Base-by-base conservation (phyloP, 106 monocot species). In the Dactylorhiza incarnata region DNA sequence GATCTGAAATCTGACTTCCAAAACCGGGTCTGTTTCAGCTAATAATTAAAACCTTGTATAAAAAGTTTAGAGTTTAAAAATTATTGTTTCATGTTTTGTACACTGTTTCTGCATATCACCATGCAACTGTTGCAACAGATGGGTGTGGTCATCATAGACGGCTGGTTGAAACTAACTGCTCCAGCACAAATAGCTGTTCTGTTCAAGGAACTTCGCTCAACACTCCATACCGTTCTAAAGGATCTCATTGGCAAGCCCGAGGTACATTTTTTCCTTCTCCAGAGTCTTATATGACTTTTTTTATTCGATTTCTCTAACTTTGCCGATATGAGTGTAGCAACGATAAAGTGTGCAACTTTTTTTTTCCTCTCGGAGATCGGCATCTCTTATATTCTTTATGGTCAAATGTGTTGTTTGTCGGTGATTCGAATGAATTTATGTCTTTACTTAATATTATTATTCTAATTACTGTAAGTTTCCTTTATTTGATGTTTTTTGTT, bases 121-220 rank as follows among this genome's bases (percentile, higher is more conserved):
- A 6, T 69, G 69, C 44, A 69, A 69, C 14, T 69, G 45, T 45
- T 44, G 65, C 50, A 80, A 15, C 75, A 99, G 99, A 78, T 75
- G 22, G 94, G 94, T 79, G 17, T 86, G 15, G 77, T 99, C 52
- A 71, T 84, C 37, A 81, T 99, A 85, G 94, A 99, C 79, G 86
- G 88, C 76, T 99, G 99, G 99, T 86, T 99, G 75, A 99, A 88
- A 79, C 50, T 99, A 67, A 86, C 65, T 71, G 94, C 99, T 62
- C 89, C 99, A 74, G 99, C 99, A 62, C 99, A 99, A 74, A 88
- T 77, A 19, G 99, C 99, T 82, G 99, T 99, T 81, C 80, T 99
- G 17, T 99, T 99, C 74, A 99, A 99, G 76, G 87, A 99, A 81
- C 91, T 99, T n/a, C 91, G 99, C 1, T 47, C 74, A 56, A 94